Percentiles rank a stretch among this genome's conserved stretches.
Conservation (phyloP, 495 filamentous ascomycete species). For the Extremus antarcticus region DNA sequence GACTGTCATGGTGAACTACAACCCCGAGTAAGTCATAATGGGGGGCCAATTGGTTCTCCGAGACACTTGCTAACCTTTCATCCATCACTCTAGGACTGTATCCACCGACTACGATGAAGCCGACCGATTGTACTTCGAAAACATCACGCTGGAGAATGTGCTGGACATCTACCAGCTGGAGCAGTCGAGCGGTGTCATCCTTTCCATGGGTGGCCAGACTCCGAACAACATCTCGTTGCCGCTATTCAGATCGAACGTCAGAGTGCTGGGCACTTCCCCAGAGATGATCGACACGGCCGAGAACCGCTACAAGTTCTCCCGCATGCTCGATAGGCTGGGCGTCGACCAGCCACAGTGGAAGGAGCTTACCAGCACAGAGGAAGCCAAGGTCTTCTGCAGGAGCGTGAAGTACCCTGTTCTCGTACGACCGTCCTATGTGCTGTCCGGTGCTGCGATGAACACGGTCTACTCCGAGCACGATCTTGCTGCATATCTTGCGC, state of each 20-base stretch:
- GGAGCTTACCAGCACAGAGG: slow-evolving; percentile 83
- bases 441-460: slow-evolving; percentile 97
- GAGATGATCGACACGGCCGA: slow-evolving; percentile 98
- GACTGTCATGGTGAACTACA: slow-evolving; percentile 94
- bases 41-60: too few species aligned
- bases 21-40: slow-evolving; percentile 4
- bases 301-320: slow-evolving; percentile 97
- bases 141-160: slow-evolving; percentile 88
- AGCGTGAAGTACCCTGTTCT: slow-evolving; percentile 88
- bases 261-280: slow-evolving; percentile 86
- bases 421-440: slow-evolving; percentile 91
- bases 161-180: slow-evolving; percentile 94
- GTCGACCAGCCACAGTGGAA: slow-evolving; percentile 98
- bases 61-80: not conserved
- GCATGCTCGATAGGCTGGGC: slow-evolving; percentile 86
- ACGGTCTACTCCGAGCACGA: slow-evolving; percentile 91
- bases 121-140: slow-evolving; percentile 92
- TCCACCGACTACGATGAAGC: slow-evolving; percentile 95
- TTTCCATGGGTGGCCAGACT: slow-evolving; percentile 96
- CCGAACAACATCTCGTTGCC: slow-evolving; percentile 96
- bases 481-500: slow-evolving; percentile 79
- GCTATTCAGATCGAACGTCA: slow-evolving; percentile 76
- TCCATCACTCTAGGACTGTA: slow-evolving; percentile 78
- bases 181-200: slow-evolving; percentile 76
- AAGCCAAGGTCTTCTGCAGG: slow-evolving; percentile 74